Percentiles rank a stretch among this genome's conserved stretches.
Evolutionary conservation across 345 rosid genomes (phyloP).

Genomic region (Hibiscus trionum): DNA sequence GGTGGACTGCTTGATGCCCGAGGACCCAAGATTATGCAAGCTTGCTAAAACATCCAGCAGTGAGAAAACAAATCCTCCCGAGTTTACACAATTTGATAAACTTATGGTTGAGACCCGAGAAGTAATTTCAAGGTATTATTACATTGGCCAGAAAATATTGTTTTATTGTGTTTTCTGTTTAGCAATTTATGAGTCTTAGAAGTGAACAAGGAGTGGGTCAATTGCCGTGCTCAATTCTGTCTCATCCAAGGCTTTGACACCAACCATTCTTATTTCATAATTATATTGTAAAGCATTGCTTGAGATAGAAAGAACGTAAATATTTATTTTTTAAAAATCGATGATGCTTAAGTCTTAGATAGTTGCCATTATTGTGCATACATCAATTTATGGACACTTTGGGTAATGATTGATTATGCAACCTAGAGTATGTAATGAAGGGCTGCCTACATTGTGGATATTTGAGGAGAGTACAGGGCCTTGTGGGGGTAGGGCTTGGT

Average conservation of each 20-base stretch:
- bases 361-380: no score
- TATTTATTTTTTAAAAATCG: no score
- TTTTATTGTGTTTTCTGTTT: not conserved
- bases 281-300: not conserved
- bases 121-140: conserved; percentile 67
- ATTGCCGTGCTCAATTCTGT: not conserved
- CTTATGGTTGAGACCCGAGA: conserved; percentile 73
- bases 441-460: not conserved
- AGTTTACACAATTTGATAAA: conserved; percentile 49
- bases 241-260: not conserved
- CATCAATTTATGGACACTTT: not conserved
- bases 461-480: not conserved
- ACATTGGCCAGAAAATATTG: not conserved
- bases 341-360: not conserved
- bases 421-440: not conserved
- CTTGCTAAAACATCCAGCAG: conserved; percentile 20
- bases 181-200: not conserved
- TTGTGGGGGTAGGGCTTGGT: not conserved
- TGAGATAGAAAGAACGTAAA: not conserved
- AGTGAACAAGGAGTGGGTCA: not conserved
- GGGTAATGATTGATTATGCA: not conserved
- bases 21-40: conserved; percentile 32
- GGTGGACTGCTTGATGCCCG: conserved; percentile 74
- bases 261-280: not conserved
- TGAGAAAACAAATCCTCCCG: conserved; percentile 24